Conservation (phyloP, 2,329 filamentous ascomycete species). For the Diaporthe australafricana region DNA sequence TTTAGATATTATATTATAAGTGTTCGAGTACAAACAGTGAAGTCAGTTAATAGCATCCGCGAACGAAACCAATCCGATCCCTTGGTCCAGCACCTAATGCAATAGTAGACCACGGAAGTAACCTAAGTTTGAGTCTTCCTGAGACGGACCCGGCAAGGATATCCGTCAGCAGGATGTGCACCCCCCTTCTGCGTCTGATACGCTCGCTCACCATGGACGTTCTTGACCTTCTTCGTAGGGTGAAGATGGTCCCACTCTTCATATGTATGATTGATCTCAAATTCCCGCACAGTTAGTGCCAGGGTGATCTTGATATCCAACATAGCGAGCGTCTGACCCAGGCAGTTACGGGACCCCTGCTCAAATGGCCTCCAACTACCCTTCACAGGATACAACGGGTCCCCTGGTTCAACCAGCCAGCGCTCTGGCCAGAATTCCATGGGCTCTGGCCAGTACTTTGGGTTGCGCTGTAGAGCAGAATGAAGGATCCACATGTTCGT, state of each 20-base stretch:
- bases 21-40: too few species aligned
- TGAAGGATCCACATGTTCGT: conserved; percentile 39
- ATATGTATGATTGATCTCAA: conserved; percentile 47
- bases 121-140: too few species aligned
- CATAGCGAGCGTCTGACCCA: conserved; percentile 46
- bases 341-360: conserved; percentile 45
- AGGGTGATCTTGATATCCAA: conserved; percentile 44
- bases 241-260: conserved; percentile 41
- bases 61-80: too few species aligned
- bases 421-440: conserved; percentile 49
- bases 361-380: conserved; percentile 43
- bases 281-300: conserved; percentile 39
- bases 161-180: conserved; percentile 23
- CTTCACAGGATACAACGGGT: conserved; percentile 37
- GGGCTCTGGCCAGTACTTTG: conserved; percentile 47
- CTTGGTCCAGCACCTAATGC: too few species aligned
- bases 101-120: too few species aligned
- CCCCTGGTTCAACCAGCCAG: conserved; percentile 48
- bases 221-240: conserved; percentile 30
- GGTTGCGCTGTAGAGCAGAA: conserved; percentile 49
- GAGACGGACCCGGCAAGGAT: conserved; percentile 6
- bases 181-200: conserved; percentile 40
- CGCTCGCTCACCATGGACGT: conserved; percentile 40
- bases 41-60: too few species aligned
- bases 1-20: too few species aligned